Base-by-base conservation (phyloP, 228 moss, liverwort and hornwort species). In the Sphagnum fallax region DNA sequence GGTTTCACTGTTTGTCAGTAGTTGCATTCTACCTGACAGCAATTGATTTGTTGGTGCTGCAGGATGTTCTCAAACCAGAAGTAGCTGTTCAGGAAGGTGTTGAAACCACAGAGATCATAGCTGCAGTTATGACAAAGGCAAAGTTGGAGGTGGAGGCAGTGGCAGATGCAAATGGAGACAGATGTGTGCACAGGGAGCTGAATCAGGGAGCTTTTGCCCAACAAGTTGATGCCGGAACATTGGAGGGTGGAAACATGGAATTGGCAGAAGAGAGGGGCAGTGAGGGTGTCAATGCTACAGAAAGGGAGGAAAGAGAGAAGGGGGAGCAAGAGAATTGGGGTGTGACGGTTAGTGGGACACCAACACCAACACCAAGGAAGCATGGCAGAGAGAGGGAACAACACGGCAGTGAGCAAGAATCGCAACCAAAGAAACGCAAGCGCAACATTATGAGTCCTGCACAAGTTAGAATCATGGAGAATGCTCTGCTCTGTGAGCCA, bases 371-470 rank as follows among this genome's bases (percentile, higher is more conserved):
- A 49, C 70, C 76, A 47, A 83, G 87, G 73, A 80, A 76, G 66
- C 75, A 75, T 47, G 75, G 76, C 74, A 80, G 86, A 47, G 87
- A 87, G 69, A 75, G 79, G 67, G 82, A 86, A 73, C 85, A 79
- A 49, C 75, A 86, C 32, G 80, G 76, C 72, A 80, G 83, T 68
- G 87, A 87, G 61, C 83, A 87, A 51, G 87, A 87, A 53, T 87
- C 83, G 52, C 87, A 83, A 50, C 87, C 87, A 47, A 87, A 80
- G 76, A 87, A 87, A 81, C 83, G 87, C 58, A 87, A 87, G 70
- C 64, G 87, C n/a, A 87, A 87, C 70, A 87, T 87, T 6, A 87
- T 87, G 87, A 87, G 78, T 78, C 83, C 83, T 64, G 72, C 78
- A 67, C 87, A 87, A 87, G 83, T 87, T 70, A 81, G 47, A 65